phyloP scores from a whole-genome alignment of 768 basidiomycete genomes.

The Termitomyces sp. region DNA sequence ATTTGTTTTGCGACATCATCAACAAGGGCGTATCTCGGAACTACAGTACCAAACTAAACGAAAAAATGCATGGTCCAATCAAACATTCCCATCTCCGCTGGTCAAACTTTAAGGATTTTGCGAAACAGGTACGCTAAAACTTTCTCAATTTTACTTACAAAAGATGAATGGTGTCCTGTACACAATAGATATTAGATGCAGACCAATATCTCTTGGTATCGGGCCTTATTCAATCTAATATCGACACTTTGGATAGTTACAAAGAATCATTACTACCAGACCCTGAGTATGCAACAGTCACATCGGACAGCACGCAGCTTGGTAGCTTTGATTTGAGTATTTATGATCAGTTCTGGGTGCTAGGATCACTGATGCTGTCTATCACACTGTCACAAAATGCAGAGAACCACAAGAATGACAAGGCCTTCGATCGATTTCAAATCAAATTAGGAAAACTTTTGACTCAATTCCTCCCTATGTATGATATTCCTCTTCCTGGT shows the following conservation, averaged over 20 bases:
- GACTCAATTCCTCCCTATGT: not conserved
- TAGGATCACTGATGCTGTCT: not conserved
- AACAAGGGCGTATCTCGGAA: not conserved
- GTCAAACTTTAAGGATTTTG: too few species aligned
- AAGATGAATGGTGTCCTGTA: too few species aligned
- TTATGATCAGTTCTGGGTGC: not conserved
- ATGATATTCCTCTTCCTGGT: not conserved
- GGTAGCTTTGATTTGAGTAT: not conserved
- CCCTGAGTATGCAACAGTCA: not conserved
- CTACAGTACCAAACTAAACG: not conserved
- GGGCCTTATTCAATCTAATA: not conserved
- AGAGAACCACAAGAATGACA: not conserved
- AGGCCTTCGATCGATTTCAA: not conserved
- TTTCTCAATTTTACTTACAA: too few species aligned
- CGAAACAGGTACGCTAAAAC: too few species aligned
- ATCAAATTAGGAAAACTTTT: not conserved
- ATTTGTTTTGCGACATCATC: too few species aligned
- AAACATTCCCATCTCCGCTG: not conserved
- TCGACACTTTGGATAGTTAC: not conserved
- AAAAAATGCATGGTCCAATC: not conserved
- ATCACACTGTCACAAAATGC: not conserved
- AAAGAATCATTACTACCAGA: not conserved
- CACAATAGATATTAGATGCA: not conserved
- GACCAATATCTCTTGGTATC: not conserved
- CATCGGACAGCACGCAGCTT: not conserved